Evolutionary conservation across 257 asterid genomes (phyloP).

Genomic region (Penstemon eatonii): DNA sequence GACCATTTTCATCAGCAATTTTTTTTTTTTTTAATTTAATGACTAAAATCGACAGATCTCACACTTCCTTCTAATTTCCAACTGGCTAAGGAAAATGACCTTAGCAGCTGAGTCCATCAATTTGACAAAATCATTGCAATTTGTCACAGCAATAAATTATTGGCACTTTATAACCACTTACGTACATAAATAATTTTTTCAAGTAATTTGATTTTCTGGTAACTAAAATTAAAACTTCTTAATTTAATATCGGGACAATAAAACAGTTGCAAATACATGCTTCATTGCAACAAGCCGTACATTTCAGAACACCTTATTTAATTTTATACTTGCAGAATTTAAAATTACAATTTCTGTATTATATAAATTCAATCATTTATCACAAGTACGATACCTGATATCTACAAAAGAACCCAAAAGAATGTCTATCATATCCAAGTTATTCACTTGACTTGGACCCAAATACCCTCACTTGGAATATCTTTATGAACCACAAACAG

Average conservation of each 20-base stretch:
- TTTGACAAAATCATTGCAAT: not conserved
- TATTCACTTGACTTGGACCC: conserved; percentile 39
- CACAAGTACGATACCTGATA: conserved; percentile 1
- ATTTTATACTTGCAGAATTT: too few relatives aligned
- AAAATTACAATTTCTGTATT: too few relatives aligned
- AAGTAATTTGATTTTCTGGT: not conserved
- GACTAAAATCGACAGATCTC: not conserved
- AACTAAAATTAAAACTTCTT: not conserved
- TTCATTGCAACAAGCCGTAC: not conserved
- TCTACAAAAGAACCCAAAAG: conserved; percentile 14
- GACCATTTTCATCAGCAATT: too few relatives aligned
- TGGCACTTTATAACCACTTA: not conserved
- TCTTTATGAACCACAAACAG: conserved; percentile 48
- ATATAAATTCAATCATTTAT: not conserved
- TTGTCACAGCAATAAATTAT: not conserved
- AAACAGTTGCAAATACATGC: not conserved
- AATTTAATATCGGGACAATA: not conserved
- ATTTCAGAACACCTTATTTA: too few relatives aligned
- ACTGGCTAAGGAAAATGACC: conserved; percentile 6
- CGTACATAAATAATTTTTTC: not conserved
- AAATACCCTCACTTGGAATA: conserved; percentile 51
- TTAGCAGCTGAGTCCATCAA: not conserved
- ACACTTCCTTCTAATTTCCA: conserved; percentile 1
- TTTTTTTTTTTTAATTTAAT: too few relatives aligned
- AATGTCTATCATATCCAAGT: not conserved